Conservation (phyloP, 495 filamentous ascomycete species). For the Xylaria flabelliformis region DNA sequence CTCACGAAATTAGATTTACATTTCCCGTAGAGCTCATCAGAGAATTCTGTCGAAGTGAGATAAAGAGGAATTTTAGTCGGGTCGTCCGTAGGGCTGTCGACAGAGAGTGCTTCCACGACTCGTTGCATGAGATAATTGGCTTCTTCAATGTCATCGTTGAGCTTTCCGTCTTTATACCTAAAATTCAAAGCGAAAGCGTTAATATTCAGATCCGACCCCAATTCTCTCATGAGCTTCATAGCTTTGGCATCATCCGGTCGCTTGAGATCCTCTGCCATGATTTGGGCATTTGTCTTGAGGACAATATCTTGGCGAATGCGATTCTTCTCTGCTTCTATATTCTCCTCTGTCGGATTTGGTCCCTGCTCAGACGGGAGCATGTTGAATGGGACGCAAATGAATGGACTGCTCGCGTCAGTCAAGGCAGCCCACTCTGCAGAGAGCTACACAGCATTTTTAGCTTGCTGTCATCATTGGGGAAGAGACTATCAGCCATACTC, state of each 20-base stretch:
- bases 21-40: conserved; percentile 47
- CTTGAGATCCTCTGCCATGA: conserved; percentile 31
- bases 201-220: conserved; percentile 57
- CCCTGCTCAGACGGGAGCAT: conserved; percentile 47
- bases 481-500: conserved; percentile 31
- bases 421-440: conserved; percentile 54
- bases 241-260: conserved; percentile 35
- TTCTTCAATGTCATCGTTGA: conserved; percentile 57
- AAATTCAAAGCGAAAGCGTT: conserved; percentile 57
- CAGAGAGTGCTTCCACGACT: conserved; percentile 49
- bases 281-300: conserved; percentile 42
- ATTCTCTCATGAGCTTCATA: conserved; percentile 43
- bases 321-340: conserved; percentile 45
- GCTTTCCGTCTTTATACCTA: conserved; percentile 41
- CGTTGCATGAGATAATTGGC: conserved; percentile 56
- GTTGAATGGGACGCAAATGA: conserved; percentile 54
- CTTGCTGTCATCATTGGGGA: background rate
- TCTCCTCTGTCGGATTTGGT: conserved; percentile 31
- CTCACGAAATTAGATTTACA: conserved; percentile 46
- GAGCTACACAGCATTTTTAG: conserved; percentile 37
- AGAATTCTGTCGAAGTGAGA: conserved; percentile 53
- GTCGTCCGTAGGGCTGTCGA: conserved; percentile 46
- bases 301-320: conserved; percentile 50
- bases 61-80: conserved; percentile 48
- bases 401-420: conserved; percentile 34